Base-by-base conservation (phyloP, 306 rosid species). In the Citrullus colocynthis region DNA sequence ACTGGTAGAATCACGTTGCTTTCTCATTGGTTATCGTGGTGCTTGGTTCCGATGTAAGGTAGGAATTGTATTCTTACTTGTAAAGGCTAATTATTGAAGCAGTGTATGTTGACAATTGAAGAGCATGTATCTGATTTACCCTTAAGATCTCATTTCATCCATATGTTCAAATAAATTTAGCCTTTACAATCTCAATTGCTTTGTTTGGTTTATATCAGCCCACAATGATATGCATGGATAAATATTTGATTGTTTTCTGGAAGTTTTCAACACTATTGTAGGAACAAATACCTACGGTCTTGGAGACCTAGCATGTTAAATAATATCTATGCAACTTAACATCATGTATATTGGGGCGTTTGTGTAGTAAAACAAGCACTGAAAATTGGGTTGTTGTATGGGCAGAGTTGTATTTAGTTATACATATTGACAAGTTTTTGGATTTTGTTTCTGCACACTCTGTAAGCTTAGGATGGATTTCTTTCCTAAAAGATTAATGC, bases 31-130 rank as follows among this genome's bases (percentile, higher is more conserved):
- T 55, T 94, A 7, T 80, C 98, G 97, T 30, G 96, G 97, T 70
- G 89, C 97, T 24, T 94, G 98, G 98, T 94, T 94, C 75, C 87
- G 85, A 12, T 90, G 90, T 83, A 90, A 88, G 98, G 98, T 94
- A 88, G 52, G 39, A 51, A 32, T 77, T 32, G 9, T 65, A 41
- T 18, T 42, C 67, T 20, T 48, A 34, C 56, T 42, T 20, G 28
- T 30, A 9, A 16, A 56, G 36, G 77, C 21, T 28, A 55, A 54
- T 44, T 69, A 7, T 57, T 59, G 21, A 17, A 34, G n/a, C 15
- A 5, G 12, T 42, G 41, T 71, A 10, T 74, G 63, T 57, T 42
- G 24, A 64, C 71, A 34, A 32, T 34, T 24, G 18, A 63, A 5
- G 48, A 64, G 28, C 71, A 64, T 36, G 24, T 2, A 34, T 34